Conservation (phyloP, 2,329 filamentous ascomycete genomes). For the Cadophora sp. region DNA sequence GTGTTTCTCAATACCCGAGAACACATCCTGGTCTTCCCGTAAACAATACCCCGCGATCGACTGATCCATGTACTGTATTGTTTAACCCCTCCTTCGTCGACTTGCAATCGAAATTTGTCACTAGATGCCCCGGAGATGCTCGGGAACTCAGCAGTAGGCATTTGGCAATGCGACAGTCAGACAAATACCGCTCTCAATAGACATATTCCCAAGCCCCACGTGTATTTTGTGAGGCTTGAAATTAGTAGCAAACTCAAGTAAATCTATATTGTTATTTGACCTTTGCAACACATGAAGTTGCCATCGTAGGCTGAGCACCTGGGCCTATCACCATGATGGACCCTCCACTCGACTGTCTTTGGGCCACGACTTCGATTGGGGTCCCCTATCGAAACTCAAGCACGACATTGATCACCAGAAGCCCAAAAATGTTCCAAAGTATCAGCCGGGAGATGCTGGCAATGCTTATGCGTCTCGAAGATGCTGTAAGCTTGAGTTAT, state of each 20-base stretch:
- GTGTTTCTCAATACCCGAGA: not conserved
- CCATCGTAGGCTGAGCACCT: not conserved
- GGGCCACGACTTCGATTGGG: too few relatives aligned
- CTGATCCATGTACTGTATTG: not conserved
- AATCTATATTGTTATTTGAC: not conserved
- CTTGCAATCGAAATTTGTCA: slow-evolving; percentile 10
- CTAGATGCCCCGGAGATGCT: slow-evolving; percentile 1
- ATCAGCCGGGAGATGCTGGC: not conserved
- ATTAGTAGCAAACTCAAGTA: not conserved
- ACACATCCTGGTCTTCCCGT: not conserved
- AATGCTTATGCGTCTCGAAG: not conserved
- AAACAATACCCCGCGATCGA: slow-evolving; percentile 16
- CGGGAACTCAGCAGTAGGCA: not conserved
- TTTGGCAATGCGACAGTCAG: too few relatives aligned
- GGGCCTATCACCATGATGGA: not conserved
- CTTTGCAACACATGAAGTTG: not conserved
- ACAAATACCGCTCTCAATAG: not conserved
- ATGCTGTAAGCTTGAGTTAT: not conserved
- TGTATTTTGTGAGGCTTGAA: too few relatives aligned
- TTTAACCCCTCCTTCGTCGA: not conserved
- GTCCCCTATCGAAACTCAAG: too few relatives aligned
- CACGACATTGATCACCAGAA: too few relatives aligned
- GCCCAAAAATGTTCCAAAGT: not conserved
- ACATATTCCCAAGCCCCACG: too few relatives aligned
- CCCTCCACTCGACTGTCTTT: not conserved